These are phyloP conservation scores for Phellinidium pouzarii DNA, from an alignment of 1,284 basidiomycete species.

Conservation along the genomic window DNA sequence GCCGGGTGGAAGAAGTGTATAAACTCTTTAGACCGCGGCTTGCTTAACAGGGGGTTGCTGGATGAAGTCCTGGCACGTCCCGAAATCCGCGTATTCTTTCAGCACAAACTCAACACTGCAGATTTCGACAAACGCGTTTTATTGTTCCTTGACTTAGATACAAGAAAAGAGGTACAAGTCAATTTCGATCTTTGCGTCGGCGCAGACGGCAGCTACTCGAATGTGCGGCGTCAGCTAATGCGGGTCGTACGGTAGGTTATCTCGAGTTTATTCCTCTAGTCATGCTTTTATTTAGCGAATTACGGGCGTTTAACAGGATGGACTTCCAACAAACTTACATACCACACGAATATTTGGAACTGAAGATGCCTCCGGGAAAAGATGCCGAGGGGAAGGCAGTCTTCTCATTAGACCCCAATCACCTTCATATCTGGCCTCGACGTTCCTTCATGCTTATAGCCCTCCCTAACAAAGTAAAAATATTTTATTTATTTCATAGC, in stretches of 20 bases:
- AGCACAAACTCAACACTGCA: conserved; percentile 68
- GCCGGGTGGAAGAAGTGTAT: conserved; percentile 55
- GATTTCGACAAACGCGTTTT: conserved; percentile 67
- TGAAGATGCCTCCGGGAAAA: conserved; percentile 84
- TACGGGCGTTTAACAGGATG: conserved; percentile 52
- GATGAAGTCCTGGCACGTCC: conserved; percentile 57
- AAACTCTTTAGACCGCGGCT: conserved; percentile 86
- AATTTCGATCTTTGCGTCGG: conserved; percentile 83
- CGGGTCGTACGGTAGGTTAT: conserved; percentile 70
- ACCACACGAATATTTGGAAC: conserved; percentile 91
- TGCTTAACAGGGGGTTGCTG: conserved; percentile 84
- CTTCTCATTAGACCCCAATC: conserved; percentile 87
- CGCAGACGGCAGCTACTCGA: conserved; percentile 84
- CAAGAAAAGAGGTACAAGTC: conserved; percentile 38
- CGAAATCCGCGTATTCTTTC: conserved; percentile 69
- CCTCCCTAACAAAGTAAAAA: conserved; percentile 84
- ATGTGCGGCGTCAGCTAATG: conserved; percentile 86
- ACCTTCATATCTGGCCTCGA: conserved; percentile 98
- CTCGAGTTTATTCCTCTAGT: conserved; percentile 18
- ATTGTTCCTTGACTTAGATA: conserved; percentile 40
- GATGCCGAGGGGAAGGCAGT: conserved; percentile 51
- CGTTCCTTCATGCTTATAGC: conserved; percentile 99
- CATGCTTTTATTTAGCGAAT: conserved; percentile 3
- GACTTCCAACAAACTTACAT: conserved; percentile 93
- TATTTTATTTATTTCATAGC: conserved; percentile 18